phyloP scores from a whole-genome alignment of 2,329 filamentous ascomycete genomes.

The Neofusicoccum umdonicola region DNA sequence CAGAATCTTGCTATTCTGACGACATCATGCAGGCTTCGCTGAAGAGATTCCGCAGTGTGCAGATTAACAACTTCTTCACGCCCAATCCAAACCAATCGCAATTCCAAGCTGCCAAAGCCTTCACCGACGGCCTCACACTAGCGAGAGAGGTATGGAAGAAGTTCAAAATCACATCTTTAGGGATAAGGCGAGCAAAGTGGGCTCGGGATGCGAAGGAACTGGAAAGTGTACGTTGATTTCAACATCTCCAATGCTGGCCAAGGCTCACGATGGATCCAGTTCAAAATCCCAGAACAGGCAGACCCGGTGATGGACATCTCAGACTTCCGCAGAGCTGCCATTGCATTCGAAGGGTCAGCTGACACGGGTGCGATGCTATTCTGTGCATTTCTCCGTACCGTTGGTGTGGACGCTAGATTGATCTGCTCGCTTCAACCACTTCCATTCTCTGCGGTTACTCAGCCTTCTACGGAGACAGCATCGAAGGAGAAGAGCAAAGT shows the following conservation, averaged over 20 bases:
- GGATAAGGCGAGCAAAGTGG: conserved; percentile 59
- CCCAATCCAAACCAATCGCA: conserved; percentile 67
- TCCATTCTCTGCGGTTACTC: conserved; percentile 55
- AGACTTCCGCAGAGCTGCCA: conserved; percentile 73
- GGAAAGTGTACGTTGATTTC: conserved; percentile 21
- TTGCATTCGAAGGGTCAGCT: conserved; percentile 71
- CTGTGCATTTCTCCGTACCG: conserved; percentile 79
- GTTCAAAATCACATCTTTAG: conserved; percentile 21
- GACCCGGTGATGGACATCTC: conserved; percentile 67
- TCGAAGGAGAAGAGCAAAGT: conserved; percentile 23
- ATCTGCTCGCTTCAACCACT: conserved; percentile 89
- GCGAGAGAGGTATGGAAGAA: conserved; percentile 11
- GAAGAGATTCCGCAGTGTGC: conserved; percentile 60
- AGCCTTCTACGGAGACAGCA: conserved; percentile 27
- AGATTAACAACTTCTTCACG: conserved; percentile 65
- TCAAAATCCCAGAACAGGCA: conserved; percentile 58
- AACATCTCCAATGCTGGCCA: not conserved
- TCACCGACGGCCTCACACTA: conserved; percentile 75
- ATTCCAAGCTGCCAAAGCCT: conserved; percentile 71
- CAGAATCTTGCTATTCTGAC: not conserved
- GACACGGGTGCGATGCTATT: conserved; percentile 90
- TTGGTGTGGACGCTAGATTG: conserved; percentile 76
- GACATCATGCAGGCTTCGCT: conserved; percentile 20
- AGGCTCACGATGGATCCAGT: conserved; percentile 38
- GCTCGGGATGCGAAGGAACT: conserved; percentile 59